A percentile compares a stretch with the other conserved stretches of the same genome.
phyloP scores from a whole-genome alignment of 2,329 filamentous ascomycete genomes.

The Pseudogymnoascus sp. region DNA sequence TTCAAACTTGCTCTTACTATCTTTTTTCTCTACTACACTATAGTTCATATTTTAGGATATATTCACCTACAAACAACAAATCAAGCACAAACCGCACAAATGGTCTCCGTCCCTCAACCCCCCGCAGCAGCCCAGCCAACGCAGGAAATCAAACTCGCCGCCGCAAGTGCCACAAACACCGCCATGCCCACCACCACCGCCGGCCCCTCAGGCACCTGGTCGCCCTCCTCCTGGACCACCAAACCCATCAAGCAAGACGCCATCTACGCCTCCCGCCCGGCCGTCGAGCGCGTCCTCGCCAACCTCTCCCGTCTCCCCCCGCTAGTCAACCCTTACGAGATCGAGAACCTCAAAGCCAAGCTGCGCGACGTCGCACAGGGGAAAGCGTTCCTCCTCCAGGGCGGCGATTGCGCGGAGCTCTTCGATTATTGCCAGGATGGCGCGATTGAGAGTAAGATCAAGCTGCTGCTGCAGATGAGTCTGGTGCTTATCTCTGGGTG shows the following conservation, averaged over 20 bases:
- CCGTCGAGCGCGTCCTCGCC: constrained; percentile 50
- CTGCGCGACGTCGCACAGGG: constrained; percentile 82
- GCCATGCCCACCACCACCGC: background rate
- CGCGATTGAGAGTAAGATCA: constrained; percentile 93
- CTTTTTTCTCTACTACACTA: background rate
- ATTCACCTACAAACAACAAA: background rate
- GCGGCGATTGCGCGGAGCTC: constrained; percentile 92
- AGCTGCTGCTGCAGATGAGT: constrained; percentile 94
- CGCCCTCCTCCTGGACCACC: constrained; percentile 61
- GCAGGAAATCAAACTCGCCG: background rate
- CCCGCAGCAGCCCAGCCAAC: background rate
- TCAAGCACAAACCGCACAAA: background rate
- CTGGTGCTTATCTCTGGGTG: constrained; percentile 87
- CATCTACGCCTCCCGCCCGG: constrained; percentile 54
- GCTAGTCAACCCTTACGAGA: constrained; percentile 72
- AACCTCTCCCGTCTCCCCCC: constrained; percentile 66
- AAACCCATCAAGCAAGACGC: constrained; percentile 75
- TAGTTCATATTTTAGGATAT: background rate
- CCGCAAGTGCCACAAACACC: background rate
- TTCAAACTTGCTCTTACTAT: background rate
- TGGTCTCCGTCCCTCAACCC: background rate
- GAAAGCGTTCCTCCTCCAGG: constrained; percentile 88
- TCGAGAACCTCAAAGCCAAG: constrained; percentile 67
- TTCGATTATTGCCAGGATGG: constrained; percentile 91
- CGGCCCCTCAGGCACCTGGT: constrained; percentile 34